These are phyloP conservation scores for Gossypium longicalyx DNA, from an alignment of 345 rosid species.

Conservation along the genomic window DNA sequence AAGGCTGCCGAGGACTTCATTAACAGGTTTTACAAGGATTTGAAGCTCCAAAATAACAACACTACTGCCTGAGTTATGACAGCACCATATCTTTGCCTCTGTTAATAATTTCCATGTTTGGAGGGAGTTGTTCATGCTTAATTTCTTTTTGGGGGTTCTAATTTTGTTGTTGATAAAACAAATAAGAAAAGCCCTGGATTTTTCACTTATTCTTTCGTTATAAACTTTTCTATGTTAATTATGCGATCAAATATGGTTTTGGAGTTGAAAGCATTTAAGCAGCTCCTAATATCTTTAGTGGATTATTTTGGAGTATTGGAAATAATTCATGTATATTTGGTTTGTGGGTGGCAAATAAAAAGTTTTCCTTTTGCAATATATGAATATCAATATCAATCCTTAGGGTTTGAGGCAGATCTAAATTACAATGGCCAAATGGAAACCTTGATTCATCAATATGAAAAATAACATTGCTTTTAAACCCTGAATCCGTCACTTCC, in stretches of 20 bases:
- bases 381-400: neutral
- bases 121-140: neutral
- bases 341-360: too few species aligned
- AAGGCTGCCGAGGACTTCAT: slow-evolving; percentile 84
- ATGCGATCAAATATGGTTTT: neutral
- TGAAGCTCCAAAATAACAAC: slow-evolving; percentile 48
- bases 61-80: slow-evolving; percentile 12
- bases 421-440: neutral
- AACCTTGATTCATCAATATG: slow-evolving; percentile 10
- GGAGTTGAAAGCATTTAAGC: neutral
- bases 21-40: slow-evolving; percentile 56
- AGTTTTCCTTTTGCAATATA: too few species aligned
- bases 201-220: neutral
- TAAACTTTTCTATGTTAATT: neutral
- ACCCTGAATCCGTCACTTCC: slow-evolving; percentile 16
- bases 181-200: neutral
- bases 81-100: neutral
- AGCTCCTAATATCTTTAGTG: too few species aligned
- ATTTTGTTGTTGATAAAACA: slow-evolving; percentile 12
- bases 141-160: neutral
- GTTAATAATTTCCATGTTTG: neutral
- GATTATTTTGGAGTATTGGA: neutral
- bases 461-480: slow-evolving; percentile 18
- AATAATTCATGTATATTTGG: too few species aligned
- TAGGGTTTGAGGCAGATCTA: neutral